Conservation (phyloP, 2,329 filamentous ascomycete genomes). For the Trichoderma citrinoviride region DNA sequence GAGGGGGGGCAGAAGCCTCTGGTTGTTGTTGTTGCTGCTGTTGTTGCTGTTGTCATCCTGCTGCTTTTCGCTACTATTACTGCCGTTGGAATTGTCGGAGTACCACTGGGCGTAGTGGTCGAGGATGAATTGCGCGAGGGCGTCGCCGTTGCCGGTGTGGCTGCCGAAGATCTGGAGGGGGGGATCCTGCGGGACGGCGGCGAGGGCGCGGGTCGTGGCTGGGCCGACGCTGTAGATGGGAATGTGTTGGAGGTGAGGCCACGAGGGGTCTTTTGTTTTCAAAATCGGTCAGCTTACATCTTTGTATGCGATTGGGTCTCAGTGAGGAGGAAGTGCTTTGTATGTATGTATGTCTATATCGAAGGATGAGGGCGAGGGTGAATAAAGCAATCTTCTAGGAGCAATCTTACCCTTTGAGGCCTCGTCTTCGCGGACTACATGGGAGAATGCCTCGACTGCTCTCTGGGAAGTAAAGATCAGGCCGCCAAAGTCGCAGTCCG, state of each 20-base stretch:
- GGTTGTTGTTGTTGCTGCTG: too few relatives aligned
- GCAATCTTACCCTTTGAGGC: not conserved
- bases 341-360: too few relatives aligned
- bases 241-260: constrained; percentile 56
- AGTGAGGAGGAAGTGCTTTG: too few relatives aligned
- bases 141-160: constrained; percentile 81
- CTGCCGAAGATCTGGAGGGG: constrained; percentile 68
- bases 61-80: too few relatives aligned
- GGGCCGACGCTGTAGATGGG: constrained; percentile 76
- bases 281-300: too few relatives aligned
- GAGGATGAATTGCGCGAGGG: constrained; percentile 74
- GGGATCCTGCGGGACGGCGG: constrained; percentile 49
- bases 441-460: constrained; percentile 73
- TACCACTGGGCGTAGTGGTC: constrained; percentile 66
- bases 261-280: constrained; percentile 27
- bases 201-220: constrained; percentile 73
- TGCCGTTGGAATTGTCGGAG: constrained; percentile 10
- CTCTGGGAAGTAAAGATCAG: constrained; percentile 82
- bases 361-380: not conserved
- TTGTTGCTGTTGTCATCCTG: too few relatives aligned
- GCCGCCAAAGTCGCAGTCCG: constrained; percentile 60
- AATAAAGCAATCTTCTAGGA: too few relatives aligned
- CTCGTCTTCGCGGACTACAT: constrained; percentile 52
- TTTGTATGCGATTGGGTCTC: too few relatives aligned
- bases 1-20: constrained; percentile 61